Base-by-base conservation (phyloP, 2,329 filamentous ascomycete species). In the Ophiostoma piceae region DNA sequence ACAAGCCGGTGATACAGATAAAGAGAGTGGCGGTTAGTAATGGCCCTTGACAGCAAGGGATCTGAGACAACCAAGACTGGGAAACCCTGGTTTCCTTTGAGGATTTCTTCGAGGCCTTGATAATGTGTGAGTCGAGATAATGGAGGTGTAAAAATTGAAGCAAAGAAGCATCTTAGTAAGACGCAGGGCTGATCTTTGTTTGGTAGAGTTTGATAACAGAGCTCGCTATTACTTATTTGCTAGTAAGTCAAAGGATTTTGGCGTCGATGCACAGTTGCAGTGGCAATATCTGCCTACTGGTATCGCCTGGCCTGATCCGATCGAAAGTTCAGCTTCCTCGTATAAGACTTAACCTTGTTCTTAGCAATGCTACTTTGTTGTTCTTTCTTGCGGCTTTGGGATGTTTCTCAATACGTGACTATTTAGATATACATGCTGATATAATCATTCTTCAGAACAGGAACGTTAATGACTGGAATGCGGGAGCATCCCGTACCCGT, bases 401-500 rank as follows among this genome's bases (percentile, higher is more conserved):
- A 43, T 43, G 5, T 43, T 14, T 43, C 16, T 43, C 8, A 35
- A 35, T 35, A 35, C 35, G 35, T 35, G 35, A 35, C 4, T 35
- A 35, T 43, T 19, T 16, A 43, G 11, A 43, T 43, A 6, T 43
- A 14, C 4, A 14, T 43, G 7, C 41, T 16, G 12, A 43, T 19
- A 16, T 16, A 43, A 43, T 14, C 41, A 43, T 16, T 43, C 12
- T 5, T 54, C 19, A 6, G 1, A 54, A 9, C n/a, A 54, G 5
- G 47, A 19, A n/a, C 47, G 19, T 54, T 54, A 12, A 26, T 8
- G 7, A 62, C 11, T 62, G 57, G 57, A 62, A 32, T 62, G 57
- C 57, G 57, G 57, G 57, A 62, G 57, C 26, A 62, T 22, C 57
- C 57, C 26, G 57, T 62, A 32, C 57, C 57, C 57, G 57, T 62